Base-by-base conservation (phyloP, 2,329 filamentous ascomycete species). In the Ciborinia camelliae region DNA sequence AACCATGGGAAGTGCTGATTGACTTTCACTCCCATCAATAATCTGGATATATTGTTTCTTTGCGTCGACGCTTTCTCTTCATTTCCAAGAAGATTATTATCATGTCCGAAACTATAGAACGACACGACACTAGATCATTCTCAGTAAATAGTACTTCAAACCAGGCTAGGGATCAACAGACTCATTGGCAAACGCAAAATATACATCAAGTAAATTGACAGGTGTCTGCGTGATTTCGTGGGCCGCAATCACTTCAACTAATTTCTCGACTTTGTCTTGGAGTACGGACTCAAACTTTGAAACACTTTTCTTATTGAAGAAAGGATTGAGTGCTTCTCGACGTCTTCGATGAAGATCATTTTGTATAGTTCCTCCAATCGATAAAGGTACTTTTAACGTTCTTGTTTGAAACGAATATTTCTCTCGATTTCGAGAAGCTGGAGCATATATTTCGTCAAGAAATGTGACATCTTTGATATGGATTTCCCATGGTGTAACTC, bases 401-500 rank as follows among this genome's bases (percentile, higher is more conserved):
- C 32, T 39, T 26, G 26, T 37, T 15, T 55, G 52, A 26, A 23
- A 55, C 3, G 32, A 23, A 55, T 55, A 55, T 55, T 53, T 55
- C 20, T 39, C 32, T 9, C 52, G 26, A 20, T 51, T 51, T 20
- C 28, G 45, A 30, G 48, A 51, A 30, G 48, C 26, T 20, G 26
- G 48, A 30, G 48, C 28, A 32, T 51, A 51, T 48, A 48, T 48
- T 26, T 48, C 45, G 10, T 48, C 45, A 26, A 48, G 45, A 26
- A 48, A 48, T 48, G 45, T 48, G 23, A 48, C 45, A 48, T 48
- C 45, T 28, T 48, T 48, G 45, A 48, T 48, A 28, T 48, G 48
- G 5, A 51, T 30, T 18, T 30, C 48, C 47, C 47, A 50, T 8
- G 76, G 72, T 58, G 71, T 75, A 58, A 77, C 74, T 26, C 74